These are phyloP conservation scores for Lasiodiplodia gonubiensis DNA, from an alignment of 2,329 filamentous ascomycete genomes.

Conservation along the genomic window DNA sequence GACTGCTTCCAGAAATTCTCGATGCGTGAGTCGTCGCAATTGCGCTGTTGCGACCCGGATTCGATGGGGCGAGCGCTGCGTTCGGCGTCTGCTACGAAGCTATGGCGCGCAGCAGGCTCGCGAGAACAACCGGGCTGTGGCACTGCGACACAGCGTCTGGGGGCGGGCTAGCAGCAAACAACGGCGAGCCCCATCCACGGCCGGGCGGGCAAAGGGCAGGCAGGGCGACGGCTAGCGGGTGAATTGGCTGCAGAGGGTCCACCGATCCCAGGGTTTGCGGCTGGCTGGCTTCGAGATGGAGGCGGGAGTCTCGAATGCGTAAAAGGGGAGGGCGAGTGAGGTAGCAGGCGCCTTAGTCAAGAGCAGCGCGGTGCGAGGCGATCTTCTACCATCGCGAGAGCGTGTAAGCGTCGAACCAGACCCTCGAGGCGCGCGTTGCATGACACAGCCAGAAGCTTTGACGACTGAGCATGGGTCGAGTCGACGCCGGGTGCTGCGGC, in stretches of 20 bases:
- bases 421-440: constrained; percentile 22
- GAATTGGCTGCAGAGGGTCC: constrained; percentile 26
- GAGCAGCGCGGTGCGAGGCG: constrained; percentile 22
- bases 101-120: constrained; percentile 20
- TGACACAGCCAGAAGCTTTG: constrained; percentile 26
- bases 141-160: constrained; percentile 23
- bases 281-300: constrained; percentile 7
- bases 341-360: constrained; percentile 23
- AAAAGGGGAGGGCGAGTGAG: constrained; percentile 24
- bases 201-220: constrained; percentile 1
- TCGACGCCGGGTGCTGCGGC: constrained; percentile 23
- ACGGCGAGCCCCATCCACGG: constrained; percentile 14
- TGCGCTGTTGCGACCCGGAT: constrained; percentile 18
- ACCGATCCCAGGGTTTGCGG: constrained; percentile 23
- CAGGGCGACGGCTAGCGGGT: constrained; percentile 3
- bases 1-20: constrained; percentile 20
- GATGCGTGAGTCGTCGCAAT: constrained; percentile 22
- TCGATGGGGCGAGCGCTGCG: constrained; percentile 19
- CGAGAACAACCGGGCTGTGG: constrained; percentile 20
- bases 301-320: constrained; percentile 11
- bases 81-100: constrained; percentile 7
- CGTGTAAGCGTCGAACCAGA: constrained; percentile 25
- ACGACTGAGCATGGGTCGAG: constrained; percentile 20
- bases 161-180: constrained; percentile 22
- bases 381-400: constrained; percentile 26